Evolutionary conservation across 352 stramenopile species (phyloP), one percentile per base, ranked within the genome.

Genomic region (Phytophthora quininea): DNA sequence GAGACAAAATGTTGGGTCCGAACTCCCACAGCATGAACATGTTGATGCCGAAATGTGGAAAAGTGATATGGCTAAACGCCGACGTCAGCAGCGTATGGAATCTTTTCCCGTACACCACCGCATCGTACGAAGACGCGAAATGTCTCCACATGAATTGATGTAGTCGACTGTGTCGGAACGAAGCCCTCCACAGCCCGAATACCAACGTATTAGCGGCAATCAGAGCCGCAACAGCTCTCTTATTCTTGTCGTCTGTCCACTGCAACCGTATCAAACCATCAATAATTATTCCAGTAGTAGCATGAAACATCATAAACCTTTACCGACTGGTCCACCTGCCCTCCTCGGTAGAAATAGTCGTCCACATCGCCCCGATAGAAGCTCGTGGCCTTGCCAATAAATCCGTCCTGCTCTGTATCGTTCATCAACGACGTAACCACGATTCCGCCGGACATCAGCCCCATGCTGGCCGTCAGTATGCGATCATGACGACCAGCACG

Each of bases 21-120:
- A 95, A 95, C 59, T 95, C 80, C 88, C 88, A 95, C 55, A 95
- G 68, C 88, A 95, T 95, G 54, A 93, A 94, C 88, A 95, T 94
- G 67, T 95, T 95, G 73, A 93, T 89, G 35, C 67, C 84, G 53
- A 93, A 91, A 58, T 95, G 88, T 8, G 82, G 79, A 31, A 92
- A 69, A 50, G 88, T 93, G 45, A 93, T 91, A 58, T 95, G 88
- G 67, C 88, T 95, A 67, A 95, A 93, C 11, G 86, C 82, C 6
- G 84, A 90, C 31, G 88, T 93, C 37, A 95, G 45, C 14, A 95
- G 61, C 54, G 88, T 93, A 67, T 93, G 80, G 37, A 89, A 60
- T 5, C 88, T 80, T 64, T 85, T 86, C 14, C 84, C 82, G 42
- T 82, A 67, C 30, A 82, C 78, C 15, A 95, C 77, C 6, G 72